Conservation (phyloP, 1,139 yeast genomes). For the Blastobotrys capitulatus region DNA sequence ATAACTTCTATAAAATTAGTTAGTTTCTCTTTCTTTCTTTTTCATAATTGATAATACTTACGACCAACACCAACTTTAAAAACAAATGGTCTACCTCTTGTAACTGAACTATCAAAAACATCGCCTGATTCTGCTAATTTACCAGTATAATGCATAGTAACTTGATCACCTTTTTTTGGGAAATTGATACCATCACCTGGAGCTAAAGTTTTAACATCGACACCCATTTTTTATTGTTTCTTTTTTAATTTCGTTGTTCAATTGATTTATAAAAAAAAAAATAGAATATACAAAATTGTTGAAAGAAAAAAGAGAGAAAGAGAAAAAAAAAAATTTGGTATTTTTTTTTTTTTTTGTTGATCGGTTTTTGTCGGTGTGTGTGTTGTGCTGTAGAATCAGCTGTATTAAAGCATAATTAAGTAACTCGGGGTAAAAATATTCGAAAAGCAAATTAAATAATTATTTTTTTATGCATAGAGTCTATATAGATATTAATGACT, state of each 20-base stretch:
- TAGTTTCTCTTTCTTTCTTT: background rate
- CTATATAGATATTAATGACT: no score
- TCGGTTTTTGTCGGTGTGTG: background rate
- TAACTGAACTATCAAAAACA: conserved; percentile 91
- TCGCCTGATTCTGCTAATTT: conserved; percentile 81
- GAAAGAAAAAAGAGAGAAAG: background rate
- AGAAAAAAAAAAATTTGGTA: background rate
- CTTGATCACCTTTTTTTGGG: conserved; percentile 82
- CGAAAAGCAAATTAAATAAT: no score
- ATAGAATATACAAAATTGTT: background rate
- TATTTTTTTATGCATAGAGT: no score
- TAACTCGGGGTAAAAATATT: no score
- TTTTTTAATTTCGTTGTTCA: background rate
- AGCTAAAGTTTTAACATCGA: conserved; percentile 32
- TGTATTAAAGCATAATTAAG: no score
- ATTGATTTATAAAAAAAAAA: background rate
- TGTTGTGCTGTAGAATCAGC: no score
- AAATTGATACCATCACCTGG: conserved; percentile 77
- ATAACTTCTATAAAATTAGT: conserved; percentile 51
- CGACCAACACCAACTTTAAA: conserved; percentile 90
- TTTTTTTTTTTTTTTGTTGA: background rate
- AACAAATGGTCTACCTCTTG: conserved; percentile 92
- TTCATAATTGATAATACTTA: background rate
- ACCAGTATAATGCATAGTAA: conserved; percentile 88
- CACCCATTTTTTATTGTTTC: conserved; percentile 33